Evolutionary conservation across 2,329 filamentous ascomycete genomes (phyloP), one percentile per base, ranked within the genome.

Genomic region (Dryadomyces quercivorus): DNA sequence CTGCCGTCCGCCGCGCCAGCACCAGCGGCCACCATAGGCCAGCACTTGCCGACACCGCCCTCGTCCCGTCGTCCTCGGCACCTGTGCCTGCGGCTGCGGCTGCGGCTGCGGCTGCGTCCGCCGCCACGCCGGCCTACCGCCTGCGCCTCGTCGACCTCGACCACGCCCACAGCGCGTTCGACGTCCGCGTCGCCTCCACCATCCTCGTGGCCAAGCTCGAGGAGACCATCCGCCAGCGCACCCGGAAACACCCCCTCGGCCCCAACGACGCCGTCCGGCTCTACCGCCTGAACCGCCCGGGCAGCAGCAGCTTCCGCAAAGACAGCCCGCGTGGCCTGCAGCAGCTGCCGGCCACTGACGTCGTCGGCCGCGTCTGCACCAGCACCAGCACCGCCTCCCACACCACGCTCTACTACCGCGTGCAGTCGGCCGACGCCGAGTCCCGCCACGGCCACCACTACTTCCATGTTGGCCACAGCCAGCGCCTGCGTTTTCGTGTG

Each of bases 351-450:
- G 15, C 51, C 3, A 20, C 16, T 15, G 44, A 45, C 13, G 15
- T 13, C 20, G 20, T 53, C 9, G 13, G 31, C 44, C 26, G 16
- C 16, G 16, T 22, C 34, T 53, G 43, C 16, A 8, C 26, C 8
- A 31, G 26, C 26, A 31, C 4, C 26, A 40, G 36, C 36, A 8
- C 15, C 36, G 12, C 10, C 10, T 5, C 3, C 44, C 20, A n/a
- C 3, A 18, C 51, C 3, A 47, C 31, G 10, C 44, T 53, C 43
- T 53, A 53, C 44, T 53, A 53, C 44, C 51, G 51, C 26, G 20
- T 52, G 10, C 20, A 13, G 6, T n/a, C 38, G 7, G 21, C 50
- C 34, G 49, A 15, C 3, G 40, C n/a, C 5, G 51, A 12, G n/a
- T 3, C 12, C 12, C 36, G 36, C 36, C 36, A 40, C 12, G 36